Base-by-base conservation (phyloP, 257 asterid genomes). In the Solanum paucissectum region DNA sequence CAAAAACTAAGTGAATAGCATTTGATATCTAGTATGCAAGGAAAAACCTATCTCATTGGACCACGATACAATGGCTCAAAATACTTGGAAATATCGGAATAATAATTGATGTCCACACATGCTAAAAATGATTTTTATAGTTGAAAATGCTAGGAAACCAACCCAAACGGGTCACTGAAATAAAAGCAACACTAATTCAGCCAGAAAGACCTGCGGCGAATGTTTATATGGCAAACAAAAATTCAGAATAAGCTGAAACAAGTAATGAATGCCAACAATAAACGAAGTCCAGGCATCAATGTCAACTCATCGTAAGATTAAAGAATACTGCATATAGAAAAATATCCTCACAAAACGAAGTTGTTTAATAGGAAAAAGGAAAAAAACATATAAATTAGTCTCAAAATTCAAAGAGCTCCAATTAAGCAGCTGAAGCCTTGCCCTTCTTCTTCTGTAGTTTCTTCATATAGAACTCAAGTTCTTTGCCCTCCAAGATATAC, bases 371-470 rank as follows among this genome's bases (percentile, higher is more conserved):
- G 16, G 40, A 14, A 46, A 29, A 81, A 46, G 46, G 40, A 18
- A 77, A 40, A 29, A 12, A 18, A 46, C 10, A 46, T 9, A 44
- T 16, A 81, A 81, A 16, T 81, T 44, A 42, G 25, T 14, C 66
- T 46, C 85, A 38, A 85, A 85, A 85, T 20, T 69, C 16, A n/a
- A 52, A 13, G 88, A 86, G 71, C 23, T 8, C 36, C 32, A 87
- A 34, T 76, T 87, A 87, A 76, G 88, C 79, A 87, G 88, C 86
- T 38, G 52, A 74, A 87, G 85, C 42, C 86, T 87, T 87, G 75
- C 88, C 88, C 92, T 90, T 90, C 90, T 90, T 90, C 86, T 85
- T 90, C 75, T 90, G 92, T 69, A 90, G 49, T 36, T 90, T 90
- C 90, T 90, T 90, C 91, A 84, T 84, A 29, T 88, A 90, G 89